Base-by-base conservation (phyloP, 768 basidiomycete species). In the Agrocybe chaxingu region DNA sequence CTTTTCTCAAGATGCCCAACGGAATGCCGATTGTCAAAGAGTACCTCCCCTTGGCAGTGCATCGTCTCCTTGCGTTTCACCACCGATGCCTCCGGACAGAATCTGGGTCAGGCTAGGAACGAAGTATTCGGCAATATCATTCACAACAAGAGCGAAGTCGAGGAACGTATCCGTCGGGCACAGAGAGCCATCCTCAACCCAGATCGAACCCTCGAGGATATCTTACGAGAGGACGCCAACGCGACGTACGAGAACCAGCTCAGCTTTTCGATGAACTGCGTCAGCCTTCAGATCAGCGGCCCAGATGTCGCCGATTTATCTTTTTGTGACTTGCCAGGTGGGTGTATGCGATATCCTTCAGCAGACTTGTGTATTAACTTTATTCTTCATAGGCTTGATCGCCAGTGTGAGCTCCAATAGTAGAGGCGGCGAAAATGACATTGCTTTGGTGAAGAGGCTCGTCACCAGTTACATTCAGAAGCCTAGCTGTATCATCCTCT, bases 111-210 rank as follows among this genome's bases (percentile, higher is more conserved):
- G 53, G 69, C 71, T 7, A 64, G 57, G 8, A 72, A 72, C 5
- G 64, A 75, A 29, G 31, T 54, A 0, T 84, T 84, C 45, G 83
- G 83, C 0, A 53, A 59, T 0, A 57, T 70, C 0, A 85, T 89
- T 39, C 70, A 63, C 43, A 66, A 77, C 42, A 82, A 81, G 52
- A 54, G 60, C 0, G 61, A 74, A 0, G 87, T 89, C 1, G 85
- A 88, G 51, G 84, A 85, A 3, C 75, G 85, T 3, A 83, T 89
- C 45, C 72, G 82, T 7, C 73, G 82, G 0, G 87, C 87, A 0
- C 86, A 87, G 56, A 66, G 71, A 0, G 86, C 85, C 0, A 82
- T 88, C 24, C 69, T 89, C 3, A 86, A 84, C 47, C 85, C 86
- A 0, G 70, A 62, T 31, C 64, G 57, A 4, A 42, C 62, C 1